Percentiles rank a stretch among this genome's conserved stretches.
phyloP scores from a whole-genome alignment of 352 stramenopile genomes.

The Hyaloperonospora arabidopsidis region DNA sequence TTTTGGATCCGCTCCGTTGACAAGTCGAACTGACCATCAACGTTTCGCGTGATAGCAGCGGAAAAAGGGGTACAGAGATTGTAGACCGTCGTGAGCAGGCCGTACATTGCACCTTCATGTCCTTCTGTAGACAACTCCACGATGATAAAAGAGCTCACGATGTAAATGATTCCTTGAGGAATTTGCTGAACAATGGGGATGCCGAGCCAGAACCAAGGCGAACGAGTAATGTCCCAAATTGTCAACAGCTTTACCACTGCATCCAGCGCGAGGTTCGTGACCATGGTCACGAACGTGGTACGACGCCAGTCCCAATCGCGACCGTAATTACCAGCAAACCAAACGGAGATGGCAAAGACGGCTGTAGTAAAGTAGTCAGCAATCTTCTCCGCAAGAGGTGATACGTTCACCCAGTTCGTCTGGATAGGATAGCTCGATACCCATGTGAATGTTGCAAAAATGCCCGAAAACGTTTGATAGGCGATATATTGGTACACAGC shows the following conservation, averaged over 20 bases:
- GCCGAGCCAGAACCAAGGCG: slow-evolving; percentile 45
- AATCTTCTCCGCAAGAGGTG: slow-evolving; percentile 36
- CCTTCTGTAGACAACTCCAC: slow-evolving; percentile 51
- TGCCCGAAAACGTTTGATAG: slow-evolving; percentile 33
- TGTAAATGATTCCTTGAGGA: slow-evolving; percentile 45
- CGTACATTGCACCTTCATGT: slow-evolving; percentile 56
- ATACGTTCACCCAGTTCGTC: slow-evolving; percentile 37
- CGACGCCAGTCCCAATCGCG: slow-evolving; percentile 52
- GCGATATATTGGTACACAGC: slow-evolving; percentile 48
- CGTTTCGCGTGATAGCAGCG: slow-evolving; percentile 32
- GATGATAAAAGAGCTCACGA: slow-evolving; percentile 48
- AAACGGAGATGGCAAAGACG: slow-evolving; percentile 33
- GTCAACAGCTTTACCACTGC: slow-evolving; percentile 31
- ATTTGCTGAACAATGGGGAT: slow-evolving; percentile 42
- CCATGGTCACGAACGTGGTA: slow-evolving; percentile 27
- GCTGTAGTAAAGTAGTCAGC: slow-evolving; percentile 24
- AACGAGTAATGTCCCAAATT: slow-evolving; percentile 44
- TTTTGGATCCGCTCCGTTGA: slow-evolving; percentile 44
- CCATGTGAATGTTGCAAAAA: slow-evolving; percentile 37
- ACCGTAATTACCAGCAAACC: slow-evolving; percentile 43
- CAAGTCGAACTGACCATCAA: slow-evolving; percentile 37
- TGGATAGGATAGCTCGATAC: slow-evolving; percentile 36
- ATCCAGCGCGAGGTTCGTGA: slow-evolving; percentile 35
- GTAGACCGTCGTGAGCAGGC: slow-evolving; percentile 52
- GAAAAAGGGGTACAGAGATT: slow-evolving; percentile 46